phyloP scores from a whole-genome alignment of 1,284 basidiomycete species.

The Fomitopsis pinicola region DNA sequence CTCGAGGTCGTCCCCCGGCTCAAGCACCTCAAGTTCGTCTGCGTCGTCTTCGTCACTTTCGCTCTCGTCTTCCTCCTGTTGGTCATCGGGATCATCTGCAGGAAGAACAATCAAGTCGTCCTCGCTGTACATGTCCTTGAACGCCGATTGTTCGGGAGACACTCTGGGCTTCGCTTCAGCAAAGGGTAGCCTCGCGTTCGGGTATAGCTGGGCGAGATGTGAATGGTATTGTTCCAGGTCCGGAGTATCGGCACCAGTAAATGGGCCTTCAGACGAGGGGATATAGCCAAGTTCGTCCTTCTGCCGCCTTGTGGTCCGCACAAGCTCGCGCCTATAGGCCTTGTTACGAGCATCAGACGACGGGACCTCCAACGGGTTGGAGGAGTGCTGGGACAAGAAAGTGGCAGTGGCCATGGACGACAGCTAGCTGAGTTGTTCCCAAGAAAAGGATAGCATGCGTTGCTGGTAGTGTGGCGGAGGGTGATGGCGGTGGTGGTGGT shows the following conservation, averaged over 20 bases:
- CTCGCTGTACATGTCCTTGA: slow-evolving; percentile 47
- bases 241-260: slow-evolving; percentile 34
- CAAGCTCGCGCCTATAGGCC: slow-evolving; percentile 34
- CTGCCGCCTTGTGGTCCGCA: slow-evolving; percentile 11
- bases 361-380: slow-evolving; percentile 69
- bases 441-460: background rate
- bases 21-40: slow-evolving; percentile 16
- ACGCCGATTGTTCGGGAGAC: background rate
- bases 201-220: slow-evolving; percentile 45
- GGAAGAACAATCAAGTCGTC: slow-evolving; percentile 32
- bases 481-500: background rate
- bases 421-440: slow-evolving; percentile 7
- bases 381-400: slow-evolving; percentile 67
- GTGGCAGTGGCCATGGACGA: slow-evolving; percentile 27
- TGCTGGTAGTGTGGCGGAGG: background rate
- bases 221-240: slow-evolving; percentile 47
- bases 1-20: slow-evolving; percentile 20
- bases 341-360: slow-evolving; percentile 59
- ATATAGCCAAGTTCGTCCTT: slow-evolving; percentile 24
- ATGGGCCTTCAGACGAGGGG: slow-evolving; percentile 48
- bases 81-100: slow-evolving; percentile 8
- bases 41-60: slow-evolving; percentile 26
- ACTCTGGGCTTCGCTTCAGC: background rate
- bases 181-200: slow-evolving; percentile 14
- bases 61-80: slow-evolving; percentile 10